Evolutionary conservation across 805 yeast species (phyloP).

Genomic region (Yamadazyma sp.): DNA sequence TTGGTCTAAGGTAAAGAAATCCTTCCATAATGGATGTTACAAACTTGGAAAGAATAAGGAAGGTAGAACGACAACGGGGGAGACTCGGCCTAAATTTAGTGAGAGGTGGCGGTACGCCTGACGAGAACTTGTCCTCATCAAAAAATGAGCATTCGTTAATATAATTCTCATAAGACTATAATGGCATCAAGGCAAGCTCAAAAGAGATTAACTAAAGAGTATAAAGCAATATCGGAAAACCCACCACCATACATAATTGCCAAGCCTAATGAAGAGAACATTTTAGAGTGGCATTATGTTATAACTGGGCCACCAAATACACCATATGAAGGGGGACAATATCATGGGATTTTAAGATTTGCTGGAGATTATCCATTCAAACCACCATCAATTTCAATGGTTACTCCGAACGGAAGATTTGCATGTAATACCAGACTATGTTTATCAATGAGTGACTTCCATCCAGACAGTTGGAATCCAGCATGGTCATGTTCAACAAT

Average conservation of each 20-base stretch:
- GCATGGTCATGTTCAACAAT: conserved; percentile 94
- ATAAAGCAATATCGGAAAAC: conserved; percentile 66
- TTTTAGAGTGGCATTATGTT: conserved; percentile 90
- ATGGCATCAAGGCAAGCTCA: conserved; percentile 44
- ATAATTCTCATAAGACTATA: too few species aligned
- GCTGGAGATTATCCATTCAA: conserved; percentile 87
- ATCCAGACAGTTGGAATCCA: conserved; percentile 95
- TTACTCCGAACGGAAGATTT: conserved; percentile 88
- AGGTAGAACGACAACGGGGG: too few species aligned
- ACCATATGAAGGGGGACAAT: conserved; percentile 82
- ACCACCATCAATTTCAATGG: conserved; percentile 87
- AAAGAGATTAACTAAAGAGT: conserved; percentile 69
- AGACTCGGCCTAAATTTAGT: too few species aligned
- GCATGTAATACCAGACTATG: conserved; percentile 79
- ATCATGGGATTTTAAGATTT: conserved; percentile 82
- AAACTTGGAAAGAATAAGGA: too few species aligned
- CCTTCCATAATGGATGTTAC: too few species aligned
- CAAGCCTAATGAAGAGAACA: conserved; percentile 81
- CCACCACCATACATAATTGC: conserved; percentile 88
- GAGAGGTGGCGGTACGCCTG: too few species aligned
- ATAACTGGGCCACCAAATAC: conserved; percentile 91
- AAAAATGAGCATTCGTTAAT: too few species aligned
- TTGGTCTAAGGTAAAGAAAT: too few species aligned
- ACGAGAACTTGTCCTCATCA: too few species aligned
- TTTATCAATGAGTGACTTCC: conserved; percentile 90